Evolutionary conservation across 1,139 yeast genomes (phyloP), one percentile per base, ranked within the genome.

Genomic region (Lodderomyces margitis): DNA sequence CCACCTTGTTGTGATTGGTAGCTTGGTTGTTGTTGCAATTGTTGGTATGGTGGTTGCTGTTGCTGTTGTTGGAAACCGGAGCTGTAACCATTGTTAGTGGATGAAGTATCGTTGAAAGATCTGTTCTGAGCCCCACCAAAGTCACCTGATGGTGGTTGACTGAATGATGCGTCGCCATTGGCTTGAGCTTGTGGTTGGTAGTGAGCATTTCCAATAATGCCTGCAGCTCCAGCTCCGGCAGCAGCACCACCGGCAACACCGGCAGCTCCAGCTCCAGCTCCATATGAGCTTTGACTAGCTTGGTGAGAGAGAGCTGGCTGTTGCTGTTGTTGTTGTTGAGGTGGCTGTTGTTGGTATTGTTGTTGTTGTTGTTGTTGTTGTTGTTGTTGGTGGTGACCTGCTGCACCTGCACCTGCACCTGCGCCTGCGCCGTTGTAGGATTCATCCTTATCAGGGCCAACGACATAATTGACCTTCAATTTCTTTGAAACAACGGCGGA

Each of bases 401-500:
- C 36, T 35, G 15, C 38, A 15, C 19, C 34, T 5, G 24, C n/a
- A n/a, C n/a, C n/a, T 21, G 49, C 47, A 31, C 44, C 48, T 15
- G 45, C 46, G 20, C 47, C 46, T 23, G 44, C 47, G 19, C 42
- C 51, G 31, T 47, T 38, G 36, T 40, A 48, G 14, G 51, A 52
- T 27, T 50, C 56, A 14, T 24, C 39, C 36, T 42, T 46, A 36
- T 37, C 47, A 42, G 58, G 68, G 39, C 64, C 62, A 42, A 71
- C 59, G 41, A 74, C 62, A 62, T 83, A 87, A 55, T 74, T 78
- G 46, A 88, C 96, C 66, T 81, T 83, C 63, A 89, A 83, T 68
- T 87, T 88, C 64, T 82, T 83, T 48, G 86, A 83, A 38, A 78
- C 72, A 41, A 84, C 74, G 51, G 75, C 73, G 12, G 73, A 68